Conservation (phyloP, 352 stramenopile species). For the Albugo laibachii region DNA sequence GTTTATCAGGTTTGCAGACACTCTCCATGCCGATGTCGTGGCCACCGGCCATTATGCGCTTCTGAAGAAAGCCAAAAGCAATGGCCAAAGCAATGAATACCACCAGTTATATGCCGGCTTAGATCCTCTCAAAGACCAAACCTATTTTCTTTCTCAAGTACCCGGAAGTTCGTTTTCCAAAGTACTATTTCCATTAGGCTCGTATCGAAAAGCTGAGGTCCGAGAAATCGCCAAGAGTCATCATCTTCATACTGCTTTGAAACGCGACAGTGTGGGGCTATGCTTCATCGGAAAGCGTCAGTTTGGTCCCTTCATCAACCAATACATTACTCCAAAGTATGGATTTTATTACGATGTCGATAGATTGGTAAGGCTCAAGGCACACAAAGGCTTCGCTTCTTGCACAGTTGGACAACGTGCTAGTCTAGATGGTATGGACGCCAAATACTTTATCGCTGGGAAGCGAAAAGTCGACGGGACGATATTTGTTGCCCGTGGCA, state of each 20-base stretch:
- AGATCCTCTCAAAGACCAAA: slow-evolving; percentile 90
- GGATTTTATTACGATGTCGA: slow-evolving; percentile 69
- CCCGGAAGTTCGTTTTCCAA: slow-evolving; percentile 36
- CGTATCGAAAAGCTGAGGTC: slow-evolving; percentile 83
- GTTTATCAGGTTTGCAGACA: slow-evolving; percentile 83
- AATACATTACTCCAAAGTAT: slow-evolving; percentile 68
- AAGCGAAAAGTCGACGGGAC: slow-evolving; percentile 46
- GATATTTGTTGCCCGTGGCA: slow-evolving; percentile 79
- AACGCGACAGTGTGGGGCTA: slow-evolving; percentile 94
- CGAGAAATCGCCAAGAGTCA: slow-evolving; percentile 69
- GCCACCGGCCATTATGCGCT: slow-evolving; percentile 94
- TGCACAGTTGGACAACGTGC: slow-evolving; percentile 91
- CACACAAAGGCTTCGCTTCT: slow-evolving; percentile 56
- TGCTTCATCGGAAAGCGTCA: slow-evolving; percentile 96
- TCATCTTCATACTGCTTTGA: slow-evolving; percentile 75
- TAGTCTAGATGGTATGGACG: slow-evolving; percentile 63
- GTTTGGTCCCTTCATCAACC: slow-evolving; percentile 82
- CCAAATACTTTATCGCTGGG: slow-evolving; percentile 83
- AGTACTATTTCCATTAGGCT: slow-evolving; percentile 90
- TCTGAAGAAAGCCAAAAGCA: slow-evolving; percentile 19
- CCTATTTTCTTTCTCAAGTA: slow-evolving; percentile 91
- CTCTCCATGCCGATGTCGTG: slow-evolving; percentile 77
- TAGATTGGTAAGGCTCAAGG: slow-evolving; percentile 32
- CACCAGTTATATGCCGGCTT: slow-evolving; percentile 65
- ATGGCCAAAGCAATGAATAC: background rate